A percentile compares a stretch with the other conserved stretches of the same genome.
Conservation (phyloP, 116 monocot species). For the Zostera marina region DNA sequence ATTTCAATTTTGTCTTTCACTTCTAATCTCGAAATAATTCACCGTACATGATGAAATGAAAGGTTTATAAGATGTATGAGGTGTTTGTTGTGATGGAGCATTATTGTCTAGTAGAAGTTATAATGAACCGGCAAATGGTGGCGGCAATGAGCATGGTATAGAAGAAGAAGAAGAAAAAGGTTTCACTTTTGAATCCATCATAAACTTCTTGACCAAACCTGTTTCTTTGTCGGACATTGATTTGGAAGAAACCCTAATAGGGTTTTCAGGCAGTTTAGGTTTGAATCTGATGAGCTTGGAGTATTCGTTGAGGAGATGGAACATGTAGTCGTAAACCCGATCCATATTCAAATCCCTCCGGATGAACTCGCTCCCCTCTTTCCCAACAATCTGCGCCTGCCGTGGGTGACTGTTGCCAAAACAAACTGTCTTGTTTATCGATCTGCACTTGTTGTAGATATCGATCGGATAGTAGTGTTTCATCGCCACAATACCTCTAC, state of each 20-base stretch:
- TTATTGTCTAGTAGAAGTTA: not conserved
- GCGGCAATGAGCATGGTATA: slow-evolving; percentile 11
- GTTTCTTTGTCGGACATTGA: slow-evolving; percentile 10
- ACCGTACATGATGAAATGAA: no score
- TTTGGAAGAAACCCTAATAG: slow-evolving; percentile 11
- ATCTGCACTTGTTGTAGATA: slow-evolving; percentile 2
- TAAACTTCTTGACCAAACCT: slow-evolving; percentile 13
- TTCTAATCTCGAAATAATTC: no score
- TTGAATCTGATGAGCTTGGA: slow-evolving; percentile 19
- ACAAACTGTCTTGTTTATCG: slow-evolving; percentile 10
- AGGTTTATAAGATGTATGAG: no score
- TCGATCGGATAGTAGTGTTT: slow-evolving; percentile 16
- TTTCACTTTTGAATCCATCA: slow-evolving; percentile 17
- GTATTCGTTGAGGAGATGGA: slow-evolving; percentile 21
- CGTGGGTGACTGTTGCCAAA: slow-evolving; percentile 23
- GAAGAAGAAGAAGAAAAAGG: not conserved
- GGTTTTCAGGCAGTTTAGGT: slow-evolving; percentile 11
- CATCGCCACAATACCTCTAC: slow-evolving; percentile 6
- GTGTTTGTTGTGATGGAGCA: no score
- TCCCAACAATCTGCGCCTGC: slow-evolving; percentile 13
- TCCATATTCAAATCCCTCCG: slow-evolving; percentile 17
- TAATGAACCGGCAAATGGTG: slow-evolving; percentile 5
- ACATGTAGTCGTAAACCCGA: slow-evolving; percentile 30
- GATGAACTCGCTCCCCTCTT: slow-evolving; percentile 16
- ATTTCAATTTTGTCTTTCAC: no score